Base-by-base conservation (phyloP, 495 filamentous ascomycete species). In the Beverwykella pulmonaria region DNA sequence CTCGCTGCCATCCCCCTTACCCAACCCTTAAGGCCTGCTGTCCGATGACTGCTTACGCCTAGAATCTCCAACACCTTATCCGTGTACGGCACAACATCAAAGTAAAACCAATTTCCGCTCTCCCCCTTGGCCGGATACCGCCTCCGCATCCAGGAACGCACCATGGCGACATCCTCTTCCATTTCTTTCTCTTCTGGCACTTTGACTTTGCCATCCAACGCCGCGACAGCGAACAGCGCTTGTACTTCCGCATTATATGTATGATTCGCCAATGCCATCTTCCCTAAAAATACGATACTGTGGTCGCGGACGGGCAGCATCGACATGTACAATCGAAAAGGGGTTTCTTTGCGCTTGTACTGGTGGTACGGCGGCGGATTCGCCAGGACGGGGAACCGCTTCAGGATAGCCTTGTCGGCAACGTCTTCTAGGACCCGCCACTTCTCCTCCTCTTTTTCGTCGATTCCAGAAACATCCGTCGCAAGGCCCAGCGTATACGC, bases 201-300 rank as follows among this genome's bases (percentile, higher is more conserved):
- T 25, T 25, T 25, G 7, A 81, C 52, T 10, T 71, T 73, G 26
- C 73, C 69, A 60, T 82, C 79, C 15, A 79, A 71, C 47, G 70
- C 77, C 10, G 78, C 79, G 17, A 76, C 77, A 19, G 78, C 77
- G 75, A 77, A 82, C 15, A 80, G 75, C 9, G 79, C 69, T 65
- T 82, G 81, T n/a, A 72, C 73, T 67, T 80, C 77, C 39, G 76
- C 77, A 9, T 63, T 74, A 60, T 71, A 72, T 65, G 79, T 79
- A 46, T 74, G 67, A 49, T 80, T 80, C 2, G 71, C 62, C 12
- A 78, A 54, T 9, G 64, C 39, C 17, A 72, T 49, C 32, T 76
- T 61, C n/a, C 79, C 75, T 20, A 83, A 65, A 59, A 83, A 81
- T 19, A 72, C 73, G 39, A 82, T 81, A 22, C 76, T 78, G 29